Base-by-base conservation (phyloP, 306 rosid species). In the Castanea mollissima region DNA sequence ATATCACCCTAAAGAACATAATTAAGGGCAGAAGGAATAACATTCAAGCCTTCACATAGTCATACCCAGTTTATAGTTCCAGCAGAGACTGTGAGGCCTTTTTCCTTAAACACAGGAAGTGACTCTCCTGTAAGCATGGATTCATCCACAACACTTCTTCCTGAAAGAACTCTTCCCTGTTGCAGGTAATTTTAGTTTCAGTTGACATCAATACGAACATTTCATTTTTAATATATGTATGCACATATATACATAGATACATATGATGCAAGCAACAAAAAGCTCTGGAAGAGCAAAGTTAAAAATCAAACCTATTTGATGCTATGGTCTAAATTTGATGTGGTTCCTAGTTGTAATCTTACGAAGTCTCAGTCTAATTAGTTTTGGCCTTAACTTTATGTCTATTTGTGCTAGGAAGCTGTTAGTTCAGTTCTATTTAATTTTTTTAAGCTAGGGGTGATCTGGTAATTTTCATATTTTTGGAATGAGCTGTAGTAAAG, bases 41-140 rank as follows among this genome's bases (percentile, higher is more conserved):
- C 34, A 78, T 75, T 81, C 67, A 81, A 81, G 74, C n/a, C 63
- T 25, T 59, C 31, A 55, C 19, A 79, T 34, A 77, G 78, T 46
- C 84, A 83, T 88, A 95, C 99, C 99, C 99, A 95, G 74, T 95
- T 95, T 87, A 93, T 85, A 74, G 98, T 91, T 82, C 98, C 97
- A 5, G 98, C 96, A 54, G 98, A 95, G 83, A 95, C 97, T 13
- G 88, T 80, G 78, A 90, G 86, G 81, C 93, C 98, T 81, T 85
- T 81, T 79, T 95, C 99, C 89, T 95, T 95, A 81, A 90, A 92
- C 60, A 95, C 96, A 75, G 97, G 99, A 77, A 92, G 98, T 67
- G 97, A 95, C 86, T 95, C 99, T 80, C 99, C 99, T 20, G 94
- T 95, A 75, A 95, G 99, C 99, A 95, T 93, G 82, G 99, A 91